A percentile compares a stretch with the other conserved stretches of the same genome.
Conservation (phyloP, 345 rosid species). For the Camelina hispida region DNA sequence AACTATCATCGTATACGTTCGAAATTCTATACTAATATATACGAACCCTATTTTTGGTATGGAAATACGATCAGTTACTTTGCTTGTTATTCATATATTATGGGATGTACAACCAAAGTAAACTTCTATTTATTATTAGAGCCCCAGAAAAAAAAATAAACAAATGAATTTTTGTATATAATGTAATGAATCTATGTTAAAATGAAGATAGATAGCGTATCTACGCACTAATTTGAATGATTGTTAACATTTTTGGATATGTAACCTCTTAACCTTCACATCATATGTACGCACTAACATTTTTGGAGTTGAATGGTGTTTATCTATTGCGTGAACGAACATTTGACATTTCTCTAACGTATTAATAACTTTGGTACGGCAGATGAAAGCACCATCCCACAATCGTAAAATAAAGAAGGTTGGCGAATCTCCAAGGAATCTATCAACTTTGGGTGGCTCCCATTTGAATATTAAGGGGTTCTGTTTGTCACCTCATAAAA, state of each 20-base stretch:
- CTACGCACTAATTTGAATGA: background rate
- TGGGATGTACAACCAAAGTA: background rate
- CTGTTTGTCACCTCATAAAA: no score
- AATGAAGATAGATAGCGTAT: background rate
- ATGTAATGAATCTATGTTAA: background rate
- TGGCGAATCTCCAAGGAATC: conserved; percentile 38
- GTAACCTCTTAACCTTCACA: conserved; percentile 12
- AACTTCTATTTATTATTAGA: background rate
- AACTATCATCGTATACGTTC: background rate
- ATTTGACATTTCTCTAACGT: conserved; percentile 26
- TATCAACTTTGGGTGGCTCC: no score
- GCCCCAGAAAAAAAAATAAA: background rate
- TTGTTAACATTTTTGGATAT: background rate
- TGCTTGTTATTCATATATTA: background rate
- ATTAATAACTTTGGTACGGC: conserved; percentile 5
- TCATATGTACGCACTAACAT: background rate
- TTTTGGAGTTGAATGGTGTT: conserved; percentile 6
- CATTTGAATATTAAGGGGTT: no score
- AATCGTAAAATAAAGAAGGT: conserved; percentile 35
- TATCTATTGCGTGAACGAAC: conserved; percentile 23
- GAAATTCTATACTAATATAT: background rate
- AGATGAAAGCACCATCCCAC: conserved; percentile 23
- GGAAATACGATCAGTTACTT: background rate
- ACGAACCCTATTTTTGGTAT: background rate
- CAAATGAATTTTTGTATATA: background rate